Evolutionary conservation across 306 rosid species (phyloP).

Genomic region (Cotoneaster glaucophyllus): DNA sequence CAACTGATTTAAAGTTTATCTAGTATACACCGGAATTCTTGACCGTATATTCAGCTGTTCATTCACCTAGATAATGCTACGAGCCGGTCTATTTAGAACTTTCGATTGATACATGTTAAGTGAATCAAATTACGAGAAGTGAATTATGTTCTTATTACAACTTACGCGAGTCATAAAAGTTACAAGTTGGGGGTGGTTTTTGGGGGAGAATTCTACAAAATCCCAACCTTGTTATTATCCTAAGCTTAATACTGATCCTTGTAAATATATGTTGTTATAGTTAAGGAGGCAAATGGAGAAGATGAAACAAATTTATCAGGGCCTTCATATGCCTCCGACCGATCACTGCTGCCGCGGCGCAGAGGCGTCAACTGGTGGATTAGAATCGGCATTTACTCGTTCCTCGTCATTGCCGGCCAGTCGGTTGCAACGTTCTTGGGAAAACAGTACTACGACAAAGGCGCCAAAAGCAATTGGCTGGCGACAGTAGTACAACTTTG

Average conservation of each 20-base stretch:
- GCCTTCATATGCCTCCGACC: not conserved
- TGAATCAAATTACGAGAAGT: not conserved
- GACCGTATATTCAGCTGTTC: not conserved
- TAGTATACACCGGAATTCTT: too few species aligned
- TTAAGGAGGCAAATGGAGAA: not conserved
- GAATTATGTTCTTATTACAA: not conserved
- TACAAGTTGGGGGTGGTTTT: not conserved
- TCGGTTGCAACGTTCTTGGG: slow-evolving; percentile 26
- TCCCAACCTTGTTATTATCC: not conserved
- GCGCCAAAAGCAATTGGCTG: slow-evolving; percentile 34
- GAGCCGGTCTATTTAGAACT: too few species aligned
- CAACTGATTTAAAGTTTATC: not conserved
- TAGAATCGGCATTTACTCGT: slow-evolving; percentile 6
- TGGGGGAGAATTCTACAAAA: not conserved
- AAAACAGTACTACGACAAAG: slow-evolving; percentile 30
- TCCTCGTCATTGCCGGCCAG: slow-evolving; percentile 26
- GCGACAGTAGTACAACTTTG: slow-evolving; percentile 21
- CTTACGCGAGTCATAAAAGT: not conserved
- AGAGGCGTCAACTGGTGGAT: slow-evolving; percentile 22
- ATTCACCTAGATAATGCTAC: too few species aligned
- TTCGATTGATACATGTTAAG: not conserved
- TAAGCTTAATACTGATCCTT: not conserved
- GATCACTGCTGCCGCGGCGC: not conserved
- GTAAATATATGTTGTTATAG: not conserved
- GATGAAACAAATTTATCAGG: not conserved